These are phyloP conservation scores for Polysphondylium violaceum DNA, from an alignment of 78 protist genomes.

Conservation along the genomic window DNA sequence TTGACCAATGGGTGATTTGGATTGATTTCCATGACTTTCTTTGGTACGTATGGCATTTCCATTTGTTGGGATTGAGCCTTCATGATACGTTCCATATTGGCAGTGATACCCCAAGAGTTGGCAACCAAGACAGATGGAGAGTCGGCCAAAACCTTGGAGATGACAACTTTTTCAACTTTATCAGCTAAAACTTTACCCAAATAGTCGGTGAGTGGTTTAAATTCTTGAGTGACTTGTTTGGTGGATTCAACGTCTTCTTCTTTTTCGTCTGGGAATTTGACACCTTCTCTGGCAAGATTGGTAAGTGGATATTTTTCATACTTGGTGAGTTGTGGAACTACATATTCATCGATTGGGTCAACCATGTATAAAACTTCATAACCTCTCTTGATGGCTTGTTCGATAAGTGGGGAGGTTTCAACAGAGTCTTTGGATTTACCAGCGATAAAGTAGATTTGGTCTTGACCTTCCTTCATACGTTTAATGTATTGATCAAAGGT, in stretches of 20 bases:
- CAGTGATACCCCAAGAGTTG: slow-evolving; percentile 92
- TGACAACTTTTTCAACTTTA: slow-evolving; percentile 71
- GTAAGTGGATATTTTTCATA: slow-evolving; percentile 86
- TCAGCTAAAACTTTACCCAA: slow-evolving; percentile 82
- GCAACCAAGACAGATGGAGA: slow-evolving; percentile 93
- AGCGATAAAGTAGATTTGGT: slow-evolving; percentile 50
- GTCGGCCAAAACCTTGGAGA: slow-evolving; percentile 88
- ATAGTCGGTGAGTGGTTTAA: slow-evolving; percentile 86
- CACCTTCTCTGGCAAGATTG: slow-evolving; percentile 94
- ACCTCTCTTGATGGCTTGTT: slow-evolving; percentile 90
- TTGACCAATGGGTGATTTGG: slow-evolving; percentile 93
- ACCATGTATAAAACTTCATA: slow-evolving; percentile 97
- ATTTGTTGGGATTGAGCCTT: slow-evolving; percentile 91
- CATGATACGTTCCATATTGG: slow-evolving; percentile 96
- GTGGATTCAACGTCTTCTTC: slow-evolving; percentile 70
- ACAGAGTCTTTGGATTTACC: slow-evolving; percentile 85
- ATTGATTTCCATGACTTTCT: slow-evolving; percentile 94
- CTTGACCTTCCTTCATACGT: slow-evolving; percentile 71
- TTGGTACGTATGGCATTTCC: slow-evolving; percentile 26
- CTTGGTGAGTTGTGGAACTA: slow-evolving; percentile 88
- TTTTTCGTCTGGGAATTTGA: slow-evolving; percentile 76
- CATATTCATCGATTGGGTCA: slow-evolving; percentile 98
- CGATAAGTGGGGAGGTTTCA: slow-evolving; percentile 92
- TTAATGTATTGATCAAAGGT: slow-evolving; percentile 45
- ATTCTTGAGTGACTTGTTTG: slow-evolving; percentile 82